Evolutionary conservation across 1,284 basidiomycete genomes (phyloP).

Genomic region (Melampsora abietis-canadensis): DNA sequence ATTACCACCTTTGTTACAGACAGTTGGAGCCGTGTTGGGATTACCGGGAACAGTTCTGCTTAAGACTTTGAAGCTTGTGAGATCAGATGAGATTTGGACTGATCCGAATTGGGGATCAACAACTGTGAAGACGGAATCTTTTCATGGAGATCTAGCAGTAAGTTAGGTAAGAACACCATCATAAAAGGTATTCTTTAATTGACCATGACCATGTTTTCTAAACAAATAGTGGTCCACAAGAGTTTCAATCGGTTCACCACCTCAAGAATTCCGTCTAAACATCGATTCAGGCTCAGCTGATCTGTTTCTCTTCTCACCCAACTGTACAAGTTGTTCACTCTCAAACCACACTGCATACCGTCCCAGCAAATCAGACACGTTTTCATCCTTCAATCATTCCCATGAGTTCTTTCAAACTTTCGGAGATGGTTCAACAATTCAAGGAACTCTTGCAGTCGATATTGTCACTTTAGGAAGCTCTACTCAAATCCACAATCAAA

Average conservation of each 20-base stretch:
- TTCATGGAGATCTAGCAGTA: slow-evolving; percentile 30
- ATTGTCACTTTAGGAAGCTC: slow-evolving; percentile 2
- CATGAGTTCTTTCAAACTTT: background rate
- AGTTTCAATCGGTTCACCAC: slow-evolving; percentile 23
- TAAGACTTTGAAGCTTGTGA: background rate
- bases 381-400: background rate
- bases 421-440: slow-evolving; percentile 19
- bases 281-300: slow-evolving; percentile 39
- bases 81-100: slow-evolving; percentile 6
- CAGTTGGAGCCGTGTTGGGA: background rate
- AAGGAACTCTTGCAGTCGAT: slow-evolving; percentile 13
- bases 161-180: no score
- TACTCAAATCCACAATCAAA: slow-evolving; percentile 3
- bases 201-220: background rate
- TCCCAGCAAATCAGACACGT: slow-evolving; percentile 1
- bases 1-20: slow-evolving; percentile 5
- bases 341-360: background rate
- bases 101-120: slow-evolving; percentile 19
- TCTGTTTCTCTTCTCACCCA: slow-evolving; percentile 34
- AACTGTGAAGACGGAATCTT: slow-evolving; percentile 34
- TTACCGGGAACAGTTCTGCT: background rate
- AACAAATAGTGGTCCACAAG: slow-evolving; percentile 33
- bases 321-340: slow-evolving; percentile 22
- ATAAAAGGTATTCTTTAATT: background rate
- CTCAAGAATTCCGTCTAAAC: slow-evolving; percentile 20